Evolutionary conservation across 129 eudicot genomes (phyloP), one percentile per base, ranked within the genome.

Genomic region (Flaveria brownii): DNA sequence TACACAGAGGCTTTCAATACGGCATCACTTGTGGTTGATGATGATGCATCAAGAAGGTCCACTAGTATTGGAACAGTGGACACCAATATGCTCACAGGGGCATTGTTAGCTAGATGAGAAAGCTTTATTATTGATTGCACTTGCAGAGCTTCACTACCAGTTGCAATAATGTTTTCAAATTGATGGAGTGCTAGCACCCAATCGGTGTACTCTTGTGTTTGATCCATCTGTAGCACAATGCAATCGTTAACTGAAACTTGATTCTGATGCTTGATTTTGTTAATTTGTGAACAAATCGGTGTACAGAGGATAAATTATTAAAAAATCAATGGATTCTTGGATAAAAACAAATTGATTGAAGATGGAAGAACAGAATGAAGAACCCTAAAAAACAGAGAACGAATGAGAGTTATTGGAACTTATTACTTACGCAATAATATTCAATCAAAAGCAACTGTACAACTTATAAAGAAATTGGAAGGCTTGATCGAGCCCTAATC

Each of bases 1-100:
- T 80, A 82, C 14, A 80, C 89, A 33, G 87, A 41, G 45, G 92
- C 90, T 82, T 82, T 80, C 55, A 82, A 79, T n/a, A 86, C 59
- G 0, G 63, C 5, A 36, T 83, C 64, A 47, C 63, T 80, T 33
- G 49, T 36, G 26, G 7, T 68, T 33, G 64, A 49, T 16, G 28
- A 51, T 18, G 84, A 80, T 2, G 80, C 78, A 59, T 65, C 70
- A 54, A 90, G 81, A 67, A 84, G 92, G 52, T 74, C 76, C 8
- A 77, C 76, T 70, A 90, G 49, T 47, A 85, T 77, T 13, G 93
- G 91, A 50, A 90, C 82, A 2, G 87, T 76, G 71, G 33, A 80
- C 20, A 8, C 68, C 51, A 90, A 68, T 43, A 86, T 72, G 61
- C 71, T 70, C 57, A 86, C 88, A 16, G 96, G 96, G 25, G 83